A percentile compares a stretch with the other conserved stretches of the same genome.
phyloP scores from a whole-genome alignment of 2,329 filamentous ascomycete species.

The Neurospora crassa region DNA sequence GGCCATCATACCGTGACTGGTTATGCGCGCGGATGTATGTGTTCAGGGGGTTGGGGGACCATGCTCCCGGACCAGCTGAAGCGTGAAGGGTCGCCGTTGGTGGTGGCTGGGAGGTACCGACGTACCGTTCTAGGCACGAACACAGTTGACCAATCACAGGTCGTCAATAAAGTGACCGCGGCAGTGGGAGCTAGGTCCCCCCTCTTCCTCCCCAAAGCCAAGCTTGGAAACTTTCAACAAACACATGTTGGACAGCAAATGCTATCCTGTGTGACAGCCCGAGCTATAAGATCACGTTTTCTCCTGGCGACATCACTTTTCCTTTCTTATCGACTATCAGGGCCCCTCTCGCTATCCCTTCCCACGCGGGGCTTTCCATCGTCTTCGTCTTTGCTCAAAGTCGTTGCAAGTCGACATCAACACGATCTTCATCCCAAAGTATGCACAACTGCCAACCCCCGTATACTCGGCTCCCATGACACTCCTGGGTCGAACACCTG shows the following conservation, averaged over 20 bases:
- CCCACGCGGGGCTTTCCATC: not conserved
- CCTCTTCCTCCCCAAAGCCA: not conserved
- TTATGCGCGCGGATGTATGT: not conserved
- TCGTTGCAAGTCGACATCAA: not conserved
- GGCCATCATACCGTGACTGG: not conserved
- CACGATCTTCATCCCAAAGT: not conserved
- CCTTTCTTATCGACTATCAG: not conserved
- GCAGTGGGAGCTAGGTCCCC: not conserved
- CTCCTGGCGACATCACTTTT: not conserved
- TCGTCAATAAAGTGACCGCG: not conserved
- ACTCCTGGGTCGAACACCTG: not conserved
- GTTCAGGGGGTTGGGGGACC: not conserved
- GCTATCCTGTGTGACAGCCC: not conserved
- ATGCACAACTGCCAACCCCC: not conserved
- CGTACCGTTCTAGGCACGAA: not conserved
- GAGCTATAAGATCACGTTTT: not conserved
- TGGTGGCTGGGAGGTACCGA: not conserved
- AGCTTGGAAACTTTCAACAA: not conserved
- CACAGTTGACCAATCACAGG: not conserved
- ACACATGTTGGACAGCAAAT: not conserved
- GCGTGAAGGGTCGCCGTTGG: not conserved
- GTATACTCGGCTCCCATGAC: not conserved
- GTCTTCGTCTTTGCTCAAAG: not conserved
- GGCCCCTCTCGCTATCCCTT: not conserved
- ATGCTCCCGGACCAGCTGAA: not conserved